Evolutionary conservation across 2,329 filamentous ascomycete genomes (phyloP), one percentile per base, ranked within the genome.

Genomic region (Phymatotrichopsis omnivora): DNA sequence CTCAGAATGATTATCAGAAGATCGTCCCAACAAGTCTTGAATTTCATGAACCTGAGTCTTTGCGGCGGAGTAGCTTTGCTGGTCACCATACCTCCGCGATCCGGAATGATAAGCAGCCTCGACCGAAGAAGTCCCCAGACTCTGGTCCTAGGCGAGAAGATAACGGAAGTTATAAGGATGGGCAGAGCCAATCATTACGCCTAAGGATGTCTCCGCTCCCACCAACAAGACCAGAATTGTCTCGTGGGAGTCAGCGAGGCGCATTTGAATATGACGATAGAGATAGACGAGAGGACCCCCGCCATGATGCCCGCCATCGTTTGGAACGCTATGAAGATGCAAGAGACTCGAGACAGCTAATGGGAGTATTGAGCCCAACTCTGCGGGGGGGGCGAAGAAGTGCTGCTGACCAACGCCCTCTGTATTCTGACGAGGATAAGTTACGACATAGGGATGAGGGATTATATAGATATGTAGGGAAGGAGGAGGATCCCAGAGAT

Each of bases 211-310:
- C 45, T 20, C 48, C 48, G 33, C 36, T 45, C 14, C 49, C 48
- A 33, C 45, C 45, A 28, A 48, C 48, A 37, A 40, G 48, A 25
- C 39, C 35, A 14, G 48, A 51, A 28, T 51, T 51, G 36, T 44
- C 48, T 34, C 48, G 48, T 20, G 48, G 30, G 19, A n/a, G n/a
- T 23, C 46, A 32, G 19, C 52, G 52, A 50, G 44, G 36, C 25
- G 49, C 45, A 16, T 53, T 44, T 50, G 49, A 52, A 43, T 49
- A 54, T 45, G 52, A 54, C 25, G 51, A 53, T 33, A 40, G 48
- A 16, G 51, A 53, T 33, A 53, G 51, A 45, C 49, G 43, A 38
- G 42, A 49, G 29, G 37, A 27, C 19, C 28, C 49, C 30, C 49
- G 49, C 24, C 49, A 52, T 17, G 49, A 52, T 36, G 19, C 40